A percentile compares a stretch with the other conserved stretches of the same genome.
phyloP scores from a whole-genome alignment of 306 rosid species.

The Prunus mira region DNA sequence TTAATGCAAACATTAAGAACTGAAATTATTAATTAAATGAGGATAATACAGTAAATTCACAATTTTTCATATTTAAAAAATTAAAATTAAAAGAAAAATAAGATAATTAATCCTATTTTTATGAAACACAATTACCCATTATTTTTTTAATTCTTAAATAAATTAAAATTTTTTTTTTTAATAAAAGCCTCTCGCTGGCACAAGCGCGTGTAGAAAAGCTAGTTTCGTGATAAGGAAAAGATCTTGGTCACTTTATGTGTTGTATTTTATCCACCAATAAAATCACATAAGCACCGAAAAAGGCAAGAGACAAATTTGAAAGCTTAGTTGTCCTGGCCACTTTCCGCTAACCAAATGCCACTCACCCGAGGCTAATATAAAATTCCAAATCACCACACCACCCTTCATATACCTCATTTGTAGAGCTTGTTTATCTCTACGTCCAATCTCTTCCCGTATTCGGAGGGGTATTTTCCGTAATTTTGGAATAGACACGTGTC shows the following conservation, averaged over 20 bases:
- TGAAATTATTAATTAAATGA: too few relatives aligned
- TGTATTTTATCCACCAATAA: background rate
- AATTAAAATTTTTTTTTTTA: too few relatives aligned
- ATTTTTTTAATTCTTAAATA: too few relatives aligned
- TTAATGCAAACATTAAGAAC: too few relatives aligned
- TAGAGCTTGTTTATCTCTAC: conserved; percentile 26
- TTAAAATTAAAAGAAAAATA: too few relatives aligned
- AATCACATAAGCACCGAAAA: background rate
- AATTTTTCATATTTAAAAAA: too few relatives aligned
- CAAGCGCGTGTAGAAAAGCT: too few relatives aligned
- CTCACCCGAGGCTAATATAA: background rate
- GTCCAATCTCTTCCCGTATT: conserved; percentile 1
- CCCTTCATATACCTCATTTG: conserved; percentile 39
- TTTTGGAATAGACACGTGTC: conserved; percentile 42
- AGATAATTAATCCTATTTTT: too few relatives aligned
- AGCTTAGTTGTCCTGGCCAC: background rate
- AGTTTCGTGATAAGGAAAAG: background rate
- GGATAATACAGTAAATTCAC: too few relatives aligned
- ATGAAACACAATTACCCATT: rapidly evolving
- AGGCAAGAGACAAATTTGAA: background rate
- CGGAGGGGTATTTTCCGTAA: conserved; percentile 45
- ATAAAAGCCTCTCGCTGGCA: rapidly evolving
- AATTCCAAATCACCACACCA: conserved; percentile 30
- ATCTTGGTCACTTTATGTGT: background rate
- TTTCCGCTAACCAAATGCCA: conserved; percentile 1